Evolutionary conservation across 441 rosid genomes (phyloP), one percentile per base, ranked within the genome.

Genomic region (Euphorbia corollata): DNA sequence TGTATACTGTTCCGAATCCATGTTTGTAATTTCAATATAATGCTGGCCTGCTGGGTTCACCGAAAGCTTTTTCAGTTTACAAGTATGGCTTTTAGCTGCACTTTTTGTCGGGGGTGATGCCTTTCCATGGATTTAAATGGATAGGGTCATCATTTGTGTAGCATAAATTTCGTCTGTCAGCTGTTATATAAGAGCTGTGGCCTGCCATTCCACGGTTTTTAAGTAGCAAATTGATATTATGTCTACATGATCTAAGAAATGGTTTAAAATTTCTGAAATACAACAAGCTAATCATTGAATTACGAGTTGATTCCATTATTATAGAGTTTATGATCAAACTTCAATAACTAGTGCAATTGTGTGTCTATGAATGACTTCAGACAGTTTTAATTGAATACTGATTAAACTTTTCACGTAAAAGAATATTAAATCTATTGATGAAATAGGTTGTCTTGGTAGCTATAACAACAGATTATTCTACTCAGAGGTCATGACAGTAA

Each of bases 81-180:
- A 43, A 30, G 15, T 45, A 18, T 23, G 13, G 20, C 24, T 27
- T 24, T 30, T 15, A 54, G 56, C 50, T 38, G 47, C 68, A 20
- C 24, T 18, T 65, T 53, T 13, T 72, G 20, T n/a, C 30, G 34
- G 69, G 59, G 39, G 11, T 59, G 9, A 24, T 18, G 24, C 18
- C 60, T 30, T 24, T 11, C 18, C 36, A 63, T 43, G 54, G 50
- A 63, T 41, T 23, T 43, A 15, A 62, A 62, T 43, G 34, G 19
- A 50, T 2, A 16, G 22, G 55, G 22, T 50, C 18, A 50, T 50
- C 20, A 50, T 50, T 50, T 1, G 20, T 16, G 55, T 11, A 47
- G 18, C n/a, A 13, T 16, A 47, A 47, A 11, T 47, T 47, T 47
- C 5, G 8, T n/a, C 24, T 41, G 8, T 63, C 32, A 24, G 22